Base-by-base conservation (phyloP, 2,329 filamentous ascomycete genomes). In the Daldinia sp. region DNA sequence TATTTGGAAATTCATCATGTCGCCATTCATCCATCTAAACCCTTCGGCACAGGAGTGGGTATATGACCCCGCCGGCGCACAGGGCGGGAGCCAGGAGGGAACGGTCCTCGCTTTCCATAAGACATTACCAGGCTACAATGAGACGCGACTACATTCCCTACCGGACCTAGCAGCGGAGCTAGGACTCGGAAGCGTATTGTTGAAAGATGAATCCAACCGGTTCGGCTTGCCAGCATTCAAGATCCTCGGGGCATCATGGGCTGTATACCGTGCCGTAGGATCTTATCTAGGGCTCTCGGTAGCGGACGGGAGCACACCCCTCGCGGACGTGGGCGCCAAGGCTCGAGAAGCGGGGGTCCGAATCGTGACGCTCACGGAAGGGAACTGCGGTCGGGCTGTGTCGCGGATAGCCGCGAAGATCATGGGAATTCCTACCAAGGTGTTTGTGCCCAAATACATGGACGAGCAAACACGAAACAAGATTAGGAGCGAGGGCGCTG, bases 231-330 rank as follows among this genome's bases (percentile, higher is more conserved):
- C 91, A 0, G 86, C 92, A 0, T 95, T 94, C 83, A 96, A 96
- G 78, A 92, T 94, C 50, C 85, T 94, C 0, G 93, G 92, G 20
- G 92, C 92, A 0, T 92, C 90, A 0, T 95, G 91, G 91, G 91
- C 87, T 0, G 84, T 87, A 2, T 90, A 88, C 72, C 85, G 86
- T 6, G 87, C 89, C 13, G 74, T 89, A 0, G 77, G 75, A 1
- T 78, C 89, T 0, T 77, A 83, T 0, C 69, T 81, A 0, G 80
- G 81, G 0, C 76, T 83, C 0, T 75, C 79, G 2, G 74, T 90
- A 0, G 79, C 82, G 0, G 78, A 74, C 20, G 71, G 63, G 12
- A 61, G 65, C 15, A 54, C 68, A 9, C 62, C 72, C 2, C 68
- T 76, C 18, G 65, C 67, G 12, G 73, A 75, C 9, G 68, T 78